Base-by-base conservation (phyloP, 2,329 filamentous ascomycete species). In the Pestalotiopsis fici region DNA sequence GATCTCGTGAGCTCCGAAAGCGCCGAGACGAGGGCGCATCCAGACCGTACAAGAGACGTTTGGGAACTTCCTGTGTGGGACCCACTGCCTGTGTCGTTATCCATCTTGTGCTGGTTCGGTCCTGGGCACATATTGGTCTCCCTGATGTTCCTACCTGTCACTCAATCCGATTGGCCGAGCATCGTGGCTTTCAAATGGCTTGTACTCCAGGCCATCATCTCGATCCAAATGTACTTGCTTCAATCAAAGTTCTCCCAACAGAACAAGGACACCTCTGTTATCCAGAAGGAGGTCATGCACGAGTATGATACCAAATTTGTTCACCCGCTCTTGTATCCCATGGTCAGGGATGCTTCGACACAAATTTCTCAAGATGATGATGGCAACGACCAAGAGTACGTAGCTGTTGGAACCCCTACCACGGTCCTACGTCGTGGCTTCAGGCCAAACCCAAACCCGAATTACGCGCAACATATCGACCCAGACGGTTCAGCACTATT, bases 281-380 rank as follows among this genome's bases (percentile, higher is more conserved):
- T 99, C 67, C 94, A 97, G 72, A 94, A 92, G 73, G 93, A 98
- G 79, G 95, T 98, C 4, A 86, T 98, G 80, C 91, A 94, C 77
- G 96, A 99, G 80, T 99, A 99, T 77, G 94, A 98, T 77, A 93
- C 90, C 72, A 99, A 99, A 82, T 98, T 92, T 75, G 96, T 99
- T 1, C 94, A 97, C 75, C 96, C 96, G 2, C 87, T 91, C 12
- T 88, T 97, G n/a, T 93, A 97, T 73, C 93, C 92, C 7, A 84
- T 92, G 4, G 93, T 97, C 71, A 82, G 87, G 65, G 87, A 89
- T 88, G 94, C 95, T 1, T 92, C 89, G 5, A 96, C 92, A 0
- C 95, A 98, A 78, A 91, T 91, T 67, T 89, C 88, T 50, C 79
- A 81, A 59, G 82, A 85, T 18, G 79, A 82, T 9, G 79, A 79